phyloP scores from a whole-genome alignment of 129 eudicot genomes.

The Solidago caesia region DNA sequence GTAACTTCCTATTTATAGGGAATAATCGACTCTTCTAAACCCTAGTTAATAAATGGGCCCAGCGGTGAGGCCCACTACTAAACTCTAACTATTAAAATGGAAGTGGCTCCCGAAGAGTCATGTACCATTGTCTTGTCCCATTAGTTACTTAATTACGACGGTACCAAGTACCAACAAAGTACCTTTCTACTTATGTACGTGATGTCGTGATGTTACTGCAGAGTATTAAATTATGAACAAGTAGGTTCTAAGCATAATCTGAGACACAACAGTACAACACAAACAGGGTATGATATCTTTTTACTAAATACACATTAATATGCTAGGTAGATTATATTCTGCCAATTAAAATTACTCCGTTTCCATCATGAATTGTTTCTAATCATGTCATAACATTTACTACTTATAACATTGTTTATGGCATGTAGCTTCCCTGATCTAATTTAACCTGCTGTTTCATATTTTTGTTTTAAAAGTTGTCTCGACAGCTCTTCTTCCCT shows the following conservation, averaged over 20 bases:
- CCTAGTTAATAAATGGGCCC: not conserved
- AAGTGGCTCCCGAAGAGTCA: not conserved
- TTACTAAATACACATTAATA: not conserved
- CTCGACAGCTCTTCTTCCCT: too few relatives aligned
- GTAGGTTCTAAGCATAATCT: constrained; percentile 1
- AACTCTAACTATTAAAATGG: not conserved
- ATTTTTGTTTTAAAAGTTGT: too few relatives aligned
- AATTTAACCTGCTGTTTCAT: too few relatives aligned
- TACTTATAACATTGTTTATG: not conserved
- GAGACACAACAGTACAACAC: constrained; percentile 4
- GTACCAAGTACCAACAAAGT: not conserved
- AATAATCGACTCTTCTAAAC: too few relatives aligned
- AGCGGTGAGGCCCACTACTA: not conserved
- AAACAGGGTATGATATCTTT: constrained; percentile 1
- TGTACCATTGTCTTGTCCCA: not conserved
- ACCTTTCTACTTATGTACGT: not conserved
- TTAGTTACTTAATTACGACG: not conserved
- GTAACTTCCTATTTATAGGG: too few relatives aligned
- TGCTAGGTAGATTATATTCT: constrained; percentile 1
- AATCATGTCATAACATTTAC: not conserved
- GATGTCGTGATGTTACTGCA: too few relatives aligned
- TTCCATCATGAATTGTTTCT: not conserved
- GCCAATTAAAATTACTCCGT: not conserved
- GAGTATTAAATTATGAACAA: not conserved
- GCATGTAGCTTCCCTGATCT: not conserved